Evolutionary conservation across 2,329 filamentous ascomycete species (phyloP).

Genomic region (Neonectria neomacrospora): DNA sequence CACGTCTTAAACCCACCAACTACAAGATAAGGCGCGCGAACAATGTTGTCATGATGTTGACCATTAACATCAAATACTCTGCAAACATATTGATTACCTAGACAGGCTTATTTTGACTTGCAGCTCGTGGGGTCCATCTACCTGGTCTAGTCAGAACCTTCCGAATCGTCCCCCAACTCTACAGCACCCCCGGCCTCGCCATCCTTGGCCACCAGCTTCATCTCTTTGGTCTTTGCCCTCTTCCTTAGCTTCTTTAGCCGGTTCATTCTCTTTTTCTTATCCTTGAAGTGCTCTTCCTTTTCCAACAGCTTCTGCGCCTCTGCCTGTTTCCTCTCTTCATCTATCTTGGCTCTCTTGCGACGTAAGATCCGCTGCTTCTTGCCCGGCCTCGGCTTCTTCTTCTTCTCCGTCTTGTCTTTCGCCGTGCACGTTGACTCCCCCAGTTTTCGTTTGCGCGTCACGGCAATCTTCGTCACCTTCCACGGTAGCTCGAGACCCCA

Average conservation of each 20-base stretch:
- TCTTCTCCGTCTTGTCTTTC: slow-evolving; percentile 35
- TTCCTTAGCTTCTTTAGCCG: slow-evolving; percentile 68
- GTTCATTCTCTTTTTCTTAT: slow-evolving; percentile 72
- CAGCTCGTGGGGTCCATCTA: not conserved
- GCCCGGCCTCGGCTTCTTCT: slow-evolving; percentile 59
- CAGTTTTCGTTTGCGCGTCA: slow-evolving; percentile 45
- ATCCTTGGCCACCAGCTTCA: slow-evolving; percentile 53
- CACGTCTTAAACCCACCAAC: not conserved
- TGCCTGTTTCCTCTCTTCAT: slow-evolving; percentile 54
- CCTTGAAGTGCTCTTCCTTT: slow-evolving; percentile 67
- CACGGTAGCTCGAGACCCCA: slow-evolving; percentile 72
- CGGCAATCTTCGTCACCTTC: slow-evolving; percentile 61
- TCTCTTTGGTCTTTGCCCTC: slow-evolving; percentile 66
- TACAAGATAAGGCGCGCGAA: not conserved
- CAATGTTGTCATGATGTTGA: not conserved
- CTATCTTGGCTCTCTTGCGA: slow-evolving; percentile 57
- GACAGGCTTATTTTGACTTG: not conserved
- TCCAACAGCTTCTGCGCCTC: slow-evolving; percentile 53
- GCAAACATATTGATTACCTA: not conserved
- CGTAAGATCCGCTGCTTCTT: slow-evolving; percentile 69
- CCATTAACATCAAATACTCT: not conserved
- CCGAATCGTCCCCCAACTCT: slow-evolving; percentile 32
- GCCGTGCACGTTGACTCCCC: slow-evolving; percentile 22
- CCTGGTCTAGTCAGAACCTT: slow-evolving; percentile 28
- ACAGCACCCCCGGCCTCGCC: slow-evolving; percentile 38